Conservation (phyloP, 768 basidiomycete species). For the Boletus patriciae region DNA sequence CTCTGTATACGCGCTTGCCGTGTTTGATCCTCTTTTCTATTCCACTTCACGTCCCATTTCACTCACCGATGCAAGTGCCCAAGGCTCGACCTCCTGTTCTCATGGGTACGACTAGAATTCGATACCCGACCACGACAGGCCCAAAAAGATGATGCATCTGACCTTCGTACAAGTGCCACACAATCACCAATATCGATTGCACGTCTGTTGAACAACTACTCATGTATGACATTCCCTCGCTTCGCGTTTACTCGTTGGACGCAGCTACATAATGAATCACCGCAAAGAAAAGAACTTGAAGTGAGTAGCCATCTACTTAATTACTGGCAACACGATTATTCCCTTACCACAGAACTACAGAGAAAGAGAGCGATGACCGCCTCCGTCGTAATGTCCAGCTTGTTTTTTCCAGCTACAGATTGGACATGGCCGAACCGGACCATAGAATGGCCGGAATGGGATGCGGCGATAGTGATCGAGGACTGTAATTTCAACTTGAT, state of each 20-base stretch:
- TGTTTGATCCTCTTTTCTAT: slow-evolving; percentile 8
- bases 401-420: neutral
- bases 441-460: neutral
- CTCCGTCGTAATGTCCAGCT: neutral
- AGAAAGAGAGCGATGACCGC: too few relatives aligned
- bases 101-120: neutral
- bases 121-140: neutral
- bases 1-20: slow-evolving; percentile 19
- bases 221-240: neutral
- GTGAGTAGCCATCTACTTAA: too few relatives aligned
- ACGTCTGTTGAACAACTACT: neutral
- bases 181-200: too few relatives aligned
- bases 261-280: neutral
- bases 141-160: too few relatives aligned
- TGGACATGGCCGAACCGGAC: neutral
- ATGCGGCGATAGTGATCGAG: neutral
- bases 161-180: too few relatives aligned
- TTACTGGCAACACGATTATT: too few relatives aligned
- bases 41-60: neutral
- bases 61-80: neutral
- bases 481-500: slow-evolving; percentile 3
- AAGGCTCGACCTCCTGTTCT: neutral
- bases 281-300: too few relatives aligned
- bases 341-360: too few relatives aligned
- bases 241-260: neutral